Conservation (phyloP, 805 yeast species). For the Hagleromyces aurorensis region DNA sequence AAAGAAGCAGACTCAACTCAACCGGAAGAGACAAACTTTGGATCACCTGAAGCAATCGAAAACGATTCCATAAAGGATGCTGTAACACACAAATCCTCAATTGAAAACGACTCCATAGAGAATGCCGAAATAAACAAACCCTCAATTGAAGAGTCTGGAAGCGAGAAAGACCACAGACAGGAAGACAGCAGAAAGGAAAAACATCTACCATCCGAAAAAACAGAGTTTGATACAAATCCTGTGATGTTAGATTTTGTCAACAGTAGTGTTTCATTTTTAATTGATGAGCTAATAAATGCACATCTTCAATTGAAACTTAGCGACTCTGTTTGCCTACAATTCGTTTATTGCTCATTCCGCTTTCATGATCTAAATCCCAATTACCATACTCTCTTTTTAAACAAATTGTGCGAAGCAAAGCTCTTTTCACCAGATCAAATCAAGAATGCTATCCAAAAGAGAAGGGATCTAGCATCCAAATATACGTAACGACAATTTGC, state of each 20-base stretch:
- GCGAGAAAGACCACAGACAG: constrained; percentile 1
- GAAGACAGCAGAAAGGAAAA: background rate
- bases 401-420: constrained; percentile 20
- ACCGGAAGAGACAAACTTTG: background rate
- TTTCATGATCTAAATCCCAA: constrained; percentile 39
- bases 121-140: constrained; percentile 5
- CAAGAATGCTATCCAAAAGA: constrained; percentile 23
- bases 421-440: constrained; percentile 21
- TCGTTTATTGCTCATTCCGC: constrained; percentile 84
- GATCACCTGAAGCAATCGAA: constrained; percentile 21
- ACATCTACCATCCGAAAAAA: no score
- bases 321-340: constrained; percentile 70
- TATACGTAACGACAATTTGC: constrained; percentile 9
- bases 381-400: constrained; percentile 26
- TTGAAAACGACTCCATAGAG: constrained; percentile 23
- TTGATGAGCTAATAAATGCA: constrained; percentile 20
- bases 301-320: constrained; percentile 35
- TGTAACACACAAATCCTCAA: constrained; percentile 11
- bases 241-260: constrained; percentile 31
- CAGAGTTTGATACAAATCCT: constrained; percentile 16
- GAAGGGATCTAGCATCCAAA: constrained; percentile 27
- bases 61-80: constrained; percentile 19
- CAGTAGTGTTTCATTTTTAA: constrained; percentile 26
- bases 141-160: constrained; percentile 2
- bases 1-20: no score